Evolutionary conservation across 495 filamentous ascomycete species (phyloP).

Genomic region (Pseudotulostoma volvatum): DNA sequence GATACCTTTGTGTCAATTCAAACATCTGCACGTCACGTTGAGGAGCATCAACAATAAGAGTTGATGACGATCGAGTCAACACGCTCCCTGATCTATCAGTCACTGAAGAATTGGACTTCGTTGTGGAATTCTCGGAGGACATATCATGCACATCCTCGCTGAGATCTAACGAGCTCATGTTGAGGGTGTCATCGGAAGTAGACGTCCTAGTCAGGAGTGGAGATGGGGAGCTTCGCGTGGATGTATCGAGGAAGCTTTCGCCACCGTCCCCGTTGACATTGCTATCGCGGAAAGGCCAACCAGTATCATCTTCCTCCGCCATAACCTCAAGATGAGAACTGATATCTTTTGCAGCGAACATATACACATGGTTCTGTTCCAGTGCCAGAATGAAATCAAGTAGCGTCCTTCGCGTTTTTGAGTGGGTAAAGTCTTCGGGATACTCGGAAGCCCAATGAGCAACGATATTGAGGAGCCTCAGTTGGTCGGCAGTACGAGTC

Average conservation of each 20-base stretch:
- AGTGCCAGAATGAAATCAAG: conserved; percentile 54
- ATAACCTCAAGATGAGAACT: conserved; percentile 44
- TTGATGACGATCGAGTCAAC: conserved; percentile 27
- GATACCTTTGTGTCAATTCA: conserved; percentile 39
- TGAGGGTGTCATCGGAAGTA: conserved; percentile 22
- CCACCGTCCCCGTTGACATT: conserved; percentile 25
- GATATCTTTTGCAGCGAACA: conserved; percentile 72
- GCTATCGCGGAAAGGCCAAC: conserved; percentile 58
- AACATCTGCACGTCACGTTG: conserved; percentile 54
- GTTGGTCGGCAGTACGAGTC: conserved; percentile 58
- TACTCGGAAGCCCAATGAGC: conserved; percentile 82
- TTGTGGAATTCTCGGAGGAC: conserved; percentile 25
- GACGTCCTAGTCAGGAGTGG: conserved; percentile 10
- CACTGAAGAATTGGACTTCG: conserved; percentile 25
- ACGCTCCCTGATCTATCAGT: conserved; percentile 24
- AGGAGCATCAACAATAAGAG: conserved; percentile 46
- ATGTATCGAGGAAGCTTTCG: conserved; percentile 25
- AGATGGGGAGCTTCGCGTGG: conserved; percentile 24
- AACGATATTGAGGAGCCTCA: conserved; percentile 66
- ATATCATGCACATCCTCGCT: conserved; percentile 25
- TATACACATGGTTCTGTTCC: conserved; percentile 55
- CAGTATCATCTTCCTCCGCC: conserved; percentile 61
- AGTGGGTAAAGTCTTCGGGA: conserved; percentile 79
- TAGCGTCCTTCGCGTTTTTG: conserved; percentile 52
- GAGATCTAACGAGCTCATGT: conserved; percentile 27